phyloP scores from a whole-genome alignment of 176 grass and related monocot species.

The Phragmites australis region DNA sequence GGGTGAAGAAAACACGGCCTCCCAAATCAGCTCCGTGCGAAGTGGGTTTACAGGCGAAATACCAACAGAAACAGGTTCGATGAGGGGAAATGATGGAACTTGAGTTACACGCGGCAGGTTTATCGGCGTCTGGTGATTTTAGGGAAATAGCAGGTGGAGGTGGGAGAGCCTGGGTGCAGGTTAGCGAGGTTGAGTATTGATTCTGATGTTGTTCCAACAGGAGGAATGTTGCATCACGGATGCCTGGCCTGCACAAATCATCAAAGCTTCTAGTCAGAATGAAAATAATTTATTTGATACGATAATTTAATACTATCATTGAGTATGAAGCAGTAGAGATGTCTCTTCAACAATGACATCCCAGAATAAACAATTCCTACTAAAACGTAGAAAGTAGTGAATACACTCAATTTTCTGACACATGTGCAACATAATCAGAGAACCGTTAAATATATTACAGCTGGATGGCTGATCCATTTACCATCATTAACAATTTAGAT shows the following conservation, averaged over 20 bases:
- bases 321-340: not conserved
- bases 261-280: conserved; percentile 16
- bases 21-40: conserved; percentile 46
- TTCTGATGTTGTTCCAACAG: not conserved
- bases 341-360: not conserved
- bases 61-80: not conserved
- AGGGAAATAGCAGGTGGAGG: not conserved
- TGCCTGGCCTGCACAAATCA: conserved; percentile 36
- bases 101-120: not conserved
- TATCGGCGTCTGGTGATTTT: not conserved
- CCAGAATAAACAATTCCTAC: not conserved
- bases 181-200: not conserved
- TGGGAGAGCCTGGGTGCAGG: not conserved
- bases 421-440: too few species aligned
- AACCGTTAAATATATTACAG: not conserved
- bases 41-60: conserved; percentile 5
- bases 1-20: not conserved
- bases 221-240: conserved; percentile 23
- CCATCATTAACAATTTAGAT: not conserved
- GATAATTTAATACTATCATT: not conserved
- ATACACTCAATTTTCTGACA: not conserved
- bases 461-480: not conserved
- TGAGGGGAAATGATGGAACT: not conserved
- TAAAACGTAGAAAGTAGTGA: not conserved
- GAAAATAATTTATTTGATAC: not conserved